Conservation (phyloP, 1,139 yeast genomes). For the Meyerozyma athensensis region DNA sequence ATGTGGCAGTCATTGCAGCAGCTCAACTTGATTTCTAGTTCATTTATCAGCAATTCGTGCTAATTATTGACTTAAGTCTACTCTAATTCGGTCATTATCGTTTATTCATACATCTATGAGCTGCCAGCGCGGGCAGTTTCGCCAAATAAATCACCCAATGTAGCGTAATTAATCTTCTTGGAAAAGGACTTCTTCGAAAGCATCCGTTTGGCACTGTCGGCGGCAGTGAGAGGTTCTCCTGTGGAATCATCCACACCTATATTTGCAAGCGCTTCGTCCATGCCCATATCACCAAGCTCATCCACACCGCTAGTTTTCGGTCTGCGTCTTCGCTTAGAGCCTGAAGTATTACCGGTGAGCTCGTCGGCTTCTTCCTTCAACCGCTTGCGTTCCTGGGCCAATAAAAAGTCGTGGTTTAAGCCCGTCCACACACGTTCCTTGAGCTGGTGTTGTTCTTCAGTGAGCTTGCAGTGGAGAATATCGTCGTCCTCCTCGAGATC, state of each 20-base stretch:
- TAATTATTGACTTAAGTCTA: background rate
- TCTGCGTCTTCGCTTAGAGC: slow-evolving; percentile 37
- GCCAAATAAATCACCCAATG: slow-evolving; percentile 60
- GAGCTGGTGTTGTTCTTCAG: slow-evolving; percentile 57
- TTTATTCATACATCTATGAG: background rate
- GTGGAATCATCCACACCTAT: slow-evolving; percentile 38
- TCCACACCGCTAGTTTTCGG: slow-evolving; percentile 25
- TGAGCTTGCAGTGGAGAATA: slow-evolving; percentile 52
- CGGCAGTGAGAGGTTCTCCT: slow-evolving; percentile 51
- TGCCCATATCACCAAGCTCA: slow-evolving; percentile 26
- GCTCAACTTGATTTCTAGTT: background rate
- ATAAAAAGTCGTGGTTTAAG: slow-evolving; percentile 75
- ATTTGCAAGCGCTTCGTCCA: slow-evolving; percentile 33
- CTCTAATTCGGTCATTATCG: background rate
- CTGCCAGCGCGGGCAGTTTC: slow-evolving; percentile 2
- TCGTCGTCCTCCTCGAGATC: slow-evolving; percentile 80
- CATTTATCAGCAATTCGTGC: background rate
- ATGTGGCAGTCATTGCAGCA: no score
- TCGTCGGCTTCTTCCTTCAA: slow-evolving; percentile 84
- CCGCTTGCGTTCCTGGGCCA: slow-evolving; percentile 82
- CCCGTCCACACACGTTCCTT: slow-evolving; percentile 88
- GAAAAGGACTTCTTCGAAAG: slow-evolving; percentile 68
- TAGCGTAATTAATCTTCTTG: slow-evolving; percentile 81
- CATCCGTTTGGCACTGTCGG: slow-evolving; percentile 72
- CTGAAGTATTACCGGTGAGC: slow-evolving; percentile 67